A percentile compares a stretch with the other conserved stretches of the same genome.
Evolutionary conservation across 306 rosid species (phyloP).

Genomic region (Glycine latifolia): DNA sequence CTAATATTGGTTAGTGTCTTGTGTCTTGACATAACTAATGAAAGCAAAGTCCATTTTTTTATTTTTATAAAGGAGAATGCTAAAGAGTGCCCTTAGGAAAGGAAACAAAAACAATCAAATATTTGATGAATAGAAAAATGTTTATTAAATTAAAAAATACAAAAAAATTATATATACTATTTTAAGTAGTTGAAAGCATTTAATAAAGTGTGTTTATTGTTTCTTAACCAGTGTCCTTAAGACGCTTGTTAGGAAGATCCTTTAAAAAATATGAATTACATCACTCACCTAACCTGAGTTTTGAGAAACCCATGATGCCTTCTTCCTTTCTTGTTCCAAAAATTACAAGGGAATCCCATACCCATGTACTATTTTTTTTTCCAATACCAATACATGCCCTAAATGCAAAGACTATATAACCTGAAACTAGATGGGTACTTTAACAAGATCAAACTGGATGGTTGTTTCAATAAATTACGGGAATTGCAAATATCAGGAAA

Average conservation of each 20-base stretch:
- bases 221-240: not conserved
- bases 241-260: not conserved
- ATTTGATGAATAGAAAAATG: no score
- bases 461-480: not conserved
- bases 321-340: not conserved
- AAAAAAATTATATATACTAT: no score
- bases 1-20: slow-evolving; percentile 8
- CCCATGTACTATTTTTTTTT: not conserved
- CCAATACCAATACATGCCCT: not conserved
- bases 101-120: not conserved
- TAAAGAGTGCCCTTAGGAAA: slow-evolving; percentile 1
- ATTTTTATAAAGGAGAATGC: not conserved
- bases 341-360: not conserved
- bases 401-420: not conserved
- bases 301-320: slow-evolving; percentile 38
- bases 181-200: not conserved
- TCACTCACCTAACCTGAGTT: slow-evolving; percentile 9
- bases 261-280: not conserved
- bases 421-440: slow-evolving; percentile 12
- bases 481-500: slow-evolving; percentile 7
- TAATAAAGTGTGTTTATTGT: not conserved
- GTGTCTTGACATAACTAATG: not conserved
- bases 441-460: not conserved
- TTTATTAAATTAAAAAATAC: no score
- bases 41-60: not conserved